Base-by-base conservation (phyloP, 345 rosid genomes). In the Salix suchowensis region DNA sequence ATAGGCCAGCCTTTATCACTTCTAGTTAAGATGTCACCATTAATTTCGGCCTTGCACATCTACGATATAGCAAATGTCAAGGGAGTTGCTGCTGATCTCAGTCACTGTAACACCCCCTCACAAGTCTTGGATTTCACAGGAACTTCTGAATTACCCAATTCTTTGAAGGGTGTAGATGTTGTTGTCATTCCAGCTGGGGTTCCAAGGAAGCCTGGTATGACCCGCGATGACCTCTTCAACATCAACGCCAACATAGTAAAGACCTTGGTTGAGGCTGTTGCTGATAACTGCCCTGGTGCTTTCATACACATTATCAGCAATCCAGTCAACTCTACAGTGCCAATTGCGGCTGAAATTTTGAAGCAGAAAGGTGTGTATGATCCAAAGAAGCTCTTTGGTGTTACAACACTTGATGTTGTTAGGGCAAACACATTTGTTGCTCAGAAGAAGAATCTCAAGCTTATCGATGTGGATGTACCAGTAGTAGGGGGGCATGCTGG, bases 401-500 rank as follows among this genome's bases (percentile, higher is more conserved):
- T 95, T 65, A 89, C 93, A 7, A 95, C 97, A 0, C 86, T 95
- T 76, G 97, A 95, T 88, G 96, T 93, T 74, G 98, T 93, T 65
- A 87, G 97, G 72, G 98, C 98, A 18, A 96, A 93, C 88, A 88
- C 96, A 65, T 96, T 96, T 78, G 94, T 96, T 81, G 89, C 99
- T 69, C 88, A 91, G 84, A 91, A 88, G 77, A 93, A 90, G 85
- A 93, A 89, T 74, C 89, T 95, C 72, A 93, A 88, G 86, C 96
- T 95, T 54, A 88, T 93, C 16, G 97, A 94, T 76, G 97, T 94
- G 4, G 98, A 94, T 83, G 97, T 94, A 69, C 98, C 97, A 0
- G 97, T 96, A 65, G 76, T 96, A 9, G 99, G 99, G 73, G 99
- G 99, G 2, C 99, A 94, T 78, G 98, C 97, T 4, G 99, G 98